These are phyloP conservation scores for Aspergillus sp. DNA, from an alignment of 2,329 filamentous ascomycete species.

Conservation along the genomic window DNA sequence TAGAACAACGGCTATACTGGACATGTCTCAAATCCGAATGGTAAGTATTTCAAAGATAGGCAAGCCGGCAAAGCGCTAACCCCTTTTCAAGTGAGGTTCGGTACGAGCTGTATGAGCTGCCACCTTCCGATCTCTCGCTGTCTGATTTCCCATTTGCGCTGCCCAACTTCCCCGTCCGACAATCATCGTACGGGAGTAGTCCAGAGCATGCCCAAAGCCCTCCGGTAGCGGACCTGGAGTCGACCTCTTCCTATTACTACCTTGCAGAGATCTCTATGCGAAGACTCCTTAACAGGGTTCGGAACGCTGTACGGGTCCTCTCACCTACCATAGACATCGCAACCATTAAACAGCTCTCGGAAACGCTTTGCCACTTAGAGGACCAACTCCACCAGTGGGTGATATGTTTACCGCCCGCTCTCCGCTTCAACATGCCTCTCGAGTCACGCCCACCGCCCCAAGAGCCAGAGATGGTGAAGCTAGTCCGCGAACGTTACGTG, in stretches of 20 bases:
- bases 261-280: slow-evolving; percentile 32
- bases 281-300: slow-evolving; percentile 39
- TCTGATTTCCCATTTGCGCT: slow-evolving; percentile 32
- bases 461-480: slow-evolving; percentile 31
- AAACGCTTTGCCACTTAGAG: slow-evolving; percentile 27
- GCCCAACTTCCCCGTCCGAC: slow-evolving; percentile 27
- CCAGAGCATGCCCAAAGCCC: slow-evolving; percentile 20
- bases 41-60: slow-evolving; percentile 3
- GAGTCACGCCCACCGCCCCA: slow-evolving; percentile 21
- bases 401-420: slow-evolving; percentile 28
- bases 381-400: slow-evolving; percentile 32
- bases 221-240: slow-evolving; percentile 24
- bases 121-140: slow-evolving; percentile 30
- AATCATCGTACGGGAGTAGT: slow-evolving; percentile 19
- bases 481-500: slow-evolving; percentile 31
- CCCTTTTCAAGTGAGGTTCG: slow-evolving; percentile 25
- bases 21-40: slow-evolving; percentile 34
- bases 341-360: slow-evolving; percentile 22
- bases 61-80: not conserved
- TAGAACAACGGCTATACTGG: slow-evolving; percentile 33
- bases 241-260: slow-evolving; percentile 31
- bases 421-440: slow-evolving; percentile 30
- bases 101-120: slow-evolving; percentile 30
- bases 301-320: slow-evolving; percentile 28
- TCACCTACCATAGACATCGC: slow-evolving; percentile 23